A percentile compares a stretch with the other conserved stretches of the same genome.
phyloP scores from a whole-genome alignment of 305 asterid species.

The Fraxinus paxiana region DNA sequence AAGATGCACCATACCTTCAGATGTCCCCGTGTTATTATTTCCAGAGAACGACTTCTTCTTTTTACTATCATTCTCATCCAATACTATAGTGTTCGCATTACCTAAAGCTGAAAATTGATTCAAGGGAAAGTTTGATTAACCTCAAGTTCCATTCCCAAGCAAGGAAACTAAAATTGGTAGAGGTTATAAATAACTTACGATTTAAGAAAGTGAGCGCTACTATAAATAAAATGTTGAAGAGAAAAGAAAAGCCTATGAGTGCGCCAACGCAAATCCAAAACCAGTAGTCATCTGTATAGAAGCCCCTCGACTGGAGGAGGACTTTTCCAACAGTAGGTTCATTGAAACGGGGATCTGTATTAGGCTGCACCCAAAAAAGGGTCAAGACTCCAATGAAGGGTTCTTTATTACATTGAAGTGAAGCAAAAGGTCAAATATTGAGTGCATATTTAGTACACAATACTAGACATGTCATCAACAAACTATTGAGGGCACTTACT shows the following conservation, averaged over 20 bases:
- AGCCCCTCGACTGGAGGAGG: slow-evolving; percentile 41
- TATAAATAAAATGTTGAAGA: slow-evolving; percentile 38
- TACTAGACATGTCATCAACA: background rate
- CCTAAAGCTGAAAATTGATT: slow-evolving; percentile 31
- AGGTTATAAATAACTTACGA: slow-evolving; percentile 24
- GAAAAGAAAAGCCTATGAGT: slow-evolving; percentile 38
- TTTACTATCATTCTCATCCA: slow-evolving; percentile 27
- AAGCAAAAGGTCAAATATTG: background rate
- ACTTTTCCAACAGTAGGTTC: slow-evolving; percentile 47
- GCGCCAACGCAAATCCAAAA: slow-evolving; percentile 39
- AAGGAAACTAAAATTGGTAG: background rate
- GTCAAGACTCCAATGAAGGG: background rate
- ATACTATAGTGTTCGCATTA: slow-evolving; percentile 18
- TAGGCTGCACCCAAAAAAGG: slow-evolving; percentile 32
- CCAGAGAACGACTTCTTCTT: slow-evolving; percentile 19
- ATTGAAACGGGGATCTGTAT: slow-evolving; percentile 36
- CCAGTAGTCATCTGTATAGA: slow-evolving; percentile 38
- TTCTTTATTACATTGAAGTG: background rate
- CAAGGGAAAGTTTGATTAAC: background rate
- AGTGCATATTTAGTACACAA: background rate
- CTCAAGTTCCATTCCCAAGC: background rate
- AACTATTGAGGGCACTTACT: slow-evolving; percentile 23
- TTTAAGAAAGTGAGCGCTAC: slow-evolving; percentile 38
- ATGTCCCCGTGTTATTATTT: background rate
- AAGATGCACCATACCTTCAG: slow-evolving; percentile 21